A percentile compares a stretch with the other conserved stretches of the same genome.
Conservation (phyloP, 352 stramenopile species). For the Elongisporangium prolatum region DNA sequence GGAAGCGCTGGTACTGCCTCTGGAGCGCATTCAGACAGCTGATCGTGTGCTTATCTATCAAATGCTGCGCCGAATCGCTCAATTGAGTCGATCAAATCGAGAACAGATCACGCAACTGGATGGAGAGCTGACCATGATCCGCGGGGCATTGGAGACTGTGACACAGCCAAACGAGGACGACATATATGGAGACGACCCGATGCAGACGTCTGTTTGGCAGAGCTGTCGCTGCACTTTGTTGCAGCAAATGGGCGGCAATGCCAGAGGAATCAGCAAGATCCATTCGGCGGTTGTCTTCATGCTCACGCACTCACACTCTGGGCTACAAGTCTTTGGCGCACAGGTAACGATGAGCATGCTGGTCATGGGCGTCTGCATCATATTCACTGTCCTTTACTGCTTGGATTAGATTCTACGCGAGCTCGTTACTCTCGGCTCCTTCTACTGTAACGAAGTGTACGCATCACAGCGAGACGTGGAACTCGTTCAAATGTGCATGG, state of each 20-base stretch:
- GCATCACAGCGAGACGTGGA: slow-evolving; percentile 22
- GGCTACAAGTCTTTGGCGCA: slow-evolving; percentile 44
- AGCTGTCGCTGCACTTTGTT: slow-evolving; percentile 40
- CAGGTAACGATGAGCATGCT: slow-evolving; percentile 20
- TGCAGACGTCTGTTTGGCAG: slow-evolving; percentile 17
- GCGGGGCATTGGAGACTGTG: slow-evolving; percentile 18
- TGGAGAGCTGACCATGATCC: slow-evolving; percentile 42
- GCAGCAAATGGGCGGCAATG: slow-evolving; percentile 56
- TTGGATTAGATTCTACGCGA: slow-evolving; percentile 43
- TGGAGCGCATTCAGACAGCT: slow-evolving; percentile 7
- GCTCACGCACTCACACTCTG: slow-evolving; percentile 21
- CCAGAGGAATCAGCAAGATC: slow-evolving; percentile 15
- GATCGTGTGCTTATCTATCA: slow-evolving; percentile 28
- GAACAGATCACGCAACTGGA: slow-evolving; percentile 37
- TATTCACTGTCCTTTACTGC: background rate
- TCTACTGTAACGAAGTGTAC: slow-evolving; percentile 42
- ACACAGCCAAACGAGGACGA: background rate
- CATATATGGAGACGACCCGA: background rate
- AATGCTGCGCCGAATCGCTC: slow-evolving; percentile 36
- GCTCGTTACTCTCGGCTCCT: slow-evolving; percentile 43
- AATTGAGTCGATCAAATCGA: slow-evolving; percentile 34
- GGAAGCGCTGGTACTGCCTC: slow-evolving; percentile 21
- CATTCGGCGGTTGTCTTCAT: slow-evolving; percentile 38
- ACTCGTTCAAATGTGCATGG: slow-evolving; percentile 29
- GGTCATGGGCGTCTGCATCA: slow-evolving; percentile 1